Base-by-base conservation (phyloP, 2,329 filamentous ascomycete species). In the Cordyceps pruinosa region DNA sequence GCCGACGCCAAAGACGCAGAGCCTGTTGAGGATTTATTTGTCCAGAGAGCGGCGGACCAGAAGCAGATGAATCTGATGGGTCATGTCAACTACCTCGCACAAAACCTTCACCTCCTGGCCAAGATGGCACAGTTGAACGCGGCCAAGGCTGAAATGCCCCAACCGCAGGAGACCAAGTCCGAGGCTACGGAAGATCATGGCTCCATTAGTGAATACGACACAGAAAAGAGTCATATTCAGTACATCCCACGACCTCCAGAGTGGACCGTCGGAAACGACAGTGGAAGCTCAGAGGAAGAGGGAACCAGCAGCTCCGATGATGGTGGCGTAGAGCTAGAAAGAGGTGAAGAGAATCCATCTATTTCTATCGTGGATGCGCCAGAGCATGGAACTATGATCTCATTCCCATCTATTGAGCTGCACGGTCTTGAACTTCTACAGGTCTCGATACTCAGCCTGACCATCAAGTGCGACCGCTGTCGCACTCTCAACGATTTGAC, bases 401-500 rank as follows among this genome's bases (percentile, higher is more conserved):
- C 86, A 0, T 90, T 94, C 64, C 90, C 90, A 0, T 84, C 81
- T 26, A 74, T 94, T 58, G 88, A 93, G 65, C 79, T 95, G 2
- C 81, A 90, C 66, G 83, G 86, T 37, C 86, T 94, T 59, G 89
- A 94, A 66, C 72, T 94, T 2, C 76, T 95, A 9, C 84, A 92
- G 63, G 71, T 93, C 1, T 75, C 79, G 0, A 77, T 81, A 25
- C 73, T 94, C 32, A 85, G 82, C 58, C 75, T 94, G 61, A 87
- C 81, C 3, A 77, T 90, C 61, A 92, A 91, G 68, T 95, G 90
- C 68, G 83, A 86, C 53, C 82, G 90, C 37, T 95, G 90, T 77
- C 91, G 87, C 68, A 87, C 88, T 4, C 69, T 77, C 13, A 84
- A 85, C 65, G 90, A 94, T 60, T 72, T 92, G 41, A 82, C 82